Evolutionary conservation across 192 early-diverging fungal species (phyloP), one percentile per base, ranked within the genome.

Genomic region (Funneliformis geosporum): DNA sequence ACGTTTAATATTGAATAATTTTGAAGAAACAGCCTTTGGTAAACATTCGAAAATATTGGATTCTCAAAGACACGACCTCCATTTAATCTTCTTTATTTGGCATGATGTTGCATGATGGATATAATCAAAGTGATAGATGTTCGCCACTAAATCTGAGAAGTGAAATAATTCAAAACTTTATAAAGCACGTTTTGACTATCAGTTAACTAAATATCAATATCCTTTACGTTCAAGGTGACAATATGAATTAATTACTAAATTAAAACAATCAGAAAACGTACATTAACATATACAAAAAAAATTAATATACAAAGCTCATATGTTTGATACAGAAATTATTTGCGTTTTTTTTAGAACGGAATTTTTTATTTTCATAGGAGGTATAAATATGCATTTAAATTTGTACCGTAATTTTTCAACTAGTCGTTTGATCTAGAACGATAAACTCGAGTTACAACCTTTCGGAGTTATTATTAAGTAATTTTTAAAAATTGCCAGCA

Each of bases 241-340:
- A 66, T 66, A 66, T 66, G 25, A 66, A 66, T 66, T 66, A 66
- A 66, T 66, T 66, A 66, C 9, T n/a, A n/a, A n/a, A n/a, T n/a
- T n/a, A n/a, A n/a, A n/a, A n/a, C n/a, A n/a, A n/a, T n/a, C n/a
- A n/a, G n/a, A n/a, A n/a, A n/a, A n/a, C n/a, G n/a, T n/a, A n/a
- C n/a, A n/a, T n/a, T n/a, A n/a, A n/a, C n/a, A n/a, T n/a, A n/a
- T n/a, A n/a, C n/a, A n/a, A n/a, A n/a, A n/a, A n/a, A n/a, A n/a
- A n/a, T n/a, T n/a, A n/a, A n/a, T n/a, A n/a, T n/a, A n/a, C n/a
- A n/a, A n/a, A n/a, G n/a, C n/a, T n/a, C n/a, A n/a, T n/a, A n/a
- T n/a, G n/a, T n/a, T n/a, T n/a, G n/a, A n/a, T n/a, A n/a, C n/a
- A n/a, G n/a, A n/a, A n/a, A n/a, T n/a, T n/a, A n/a, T n/a, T n/a